Conservation (phyloP, 2,329 filamentous ascomycete genomes). For the Falciphora oryzae region DNA sequence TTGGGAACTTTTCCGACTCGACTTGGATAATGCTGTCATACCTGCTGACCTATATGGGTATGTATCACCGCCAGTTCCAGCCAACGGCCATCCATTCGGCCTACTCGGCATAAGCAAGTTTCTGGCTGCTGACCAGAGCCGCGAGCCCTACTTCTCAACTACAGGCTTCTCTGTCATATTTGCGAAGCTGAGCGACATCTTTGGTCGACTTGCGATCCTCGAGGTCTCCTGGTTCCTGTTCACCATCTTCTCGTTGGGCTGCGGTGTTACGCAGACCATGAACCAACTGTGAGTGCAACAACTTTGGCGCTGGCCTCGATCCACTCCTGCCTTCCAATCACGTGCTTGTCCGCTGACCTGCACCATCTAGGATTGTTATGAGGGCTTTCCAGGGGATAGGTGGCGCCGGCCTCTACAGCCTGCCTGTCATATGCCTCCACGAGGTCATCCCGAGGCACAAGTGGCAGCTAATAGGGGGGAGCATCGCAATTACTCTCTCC, state of each 20-base stretch:
- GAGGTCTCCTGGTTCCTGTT: slow-evolving; percentile 31
- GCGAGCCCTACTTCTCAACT: background rate
- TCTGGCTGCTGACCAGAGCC: background rate
- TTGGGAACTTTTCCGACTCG: slow-evolving; percentile 17
- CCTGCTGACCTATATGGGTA: slow-evolving; percentile 20
- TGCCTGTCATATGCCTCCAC: slow-evolving; percentile 51
- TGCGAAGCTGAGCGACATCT: slow-evolving; percentile 32
- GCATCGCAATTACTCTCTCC: slow-evolving; percentile 50
- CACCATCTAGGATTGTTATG: slow-evolving; percentile 43
- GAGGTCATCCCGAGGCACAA: slow-evolving; percentile 49
- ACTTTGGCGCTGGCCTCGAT: background rate
- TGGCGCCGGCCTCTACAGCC: slow-evolving; percentile 55
- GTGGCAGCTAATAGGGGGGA: slow-evolving; percentile 47
- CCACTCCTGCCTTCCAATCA: background rate
- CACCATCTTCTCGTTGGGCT: slow-evolving; percentile 33
- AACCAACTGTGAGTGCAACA: slow-evolving; percentile 21
- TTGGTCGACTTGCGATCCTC: slow-evolving; percentile 33
- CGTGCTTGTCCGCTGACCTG: background rate
- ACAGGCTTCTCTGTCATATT: slow-evolving; percentile 20
- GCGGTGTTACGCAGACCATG: slow-evolving; percentile 30
- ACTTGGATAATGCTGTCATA: slow-evolving; percentile 20
- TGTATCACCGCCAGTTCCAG: background rate
- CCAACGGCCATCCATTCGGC: background rate
- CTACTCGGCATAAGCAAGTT: background rate
- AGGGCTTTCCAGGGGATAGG: slow-evolving; percentile 56